A percentile compares a stretch with the other conserved stretches of the same genome.
These are phyloP conservation scores for Metarhizium album DNA, from an alignment of 2,329 filamentous ascomycete genomes.

Conservation along the genomic window DNA sequence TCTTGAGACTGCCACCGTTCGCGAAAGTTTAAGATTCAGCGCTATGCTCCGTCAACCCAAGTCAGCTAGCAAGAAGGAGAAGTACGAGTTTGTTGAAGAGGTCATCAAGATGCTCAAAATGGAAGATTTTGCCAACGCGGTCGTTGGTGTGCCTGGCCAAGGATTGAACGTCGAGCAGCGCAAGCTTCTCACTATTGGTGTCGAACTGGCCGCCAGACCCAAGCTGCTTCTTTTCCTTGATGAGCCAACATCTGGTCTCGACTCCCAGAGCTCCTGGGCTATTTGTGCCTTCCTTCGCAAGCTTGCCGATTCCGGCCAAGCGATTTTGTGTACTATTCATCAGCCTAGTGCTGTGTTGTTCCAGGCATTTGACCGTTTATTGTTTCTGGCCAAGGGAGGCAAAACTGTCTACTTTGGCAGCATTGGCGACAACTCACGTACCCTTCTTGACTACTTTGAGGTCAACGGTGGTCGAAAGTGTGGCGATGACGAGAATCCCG, in stretches of 20 bases:
- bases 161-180: conserved; percentile 52
- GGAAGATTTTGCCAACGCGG: conserved; percentile 54
- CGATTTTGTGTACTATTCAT: conserved; percentile 44
- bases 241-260: conserved; percentile 51
- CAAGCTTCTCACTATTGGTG: conserved; percentile 52
- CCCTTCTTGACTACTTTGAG: conserved; percentile 53
- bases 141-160: conserved; percentile 52
- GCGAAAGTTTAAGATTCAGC: conserved; percentile 43
- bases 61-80: conserved; percentile 42
- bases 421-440: conserved; percentile 48
- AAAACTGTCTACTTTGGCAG: conserved; percentile 61
- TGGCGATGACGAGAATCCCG: conserved; percentile 54
- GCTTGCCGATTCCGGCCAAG: conserved; percentile 43
- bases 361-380: conserved; percentile 46
- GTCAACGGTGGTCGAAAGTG: conserved; percentile 50
- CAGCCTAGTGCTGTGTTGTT: conserved; percentile 44
- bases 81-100: conserved; percentile 50
- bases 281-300: conserved; percentile 53
- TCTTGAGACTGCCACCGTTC: conserved; percentile 42
- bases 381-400: conserved; percentile 55
- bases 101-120: conserved; percentile 58
- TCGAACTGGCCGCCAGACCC: conserved; percentile 45
- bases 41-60: conserved; percentile 48
- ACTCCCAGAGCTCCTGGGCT: conserved; percentile 52
- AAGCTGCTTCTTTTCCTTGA: conserved; percentile 52